These are phyloP conservation scores for Blastomyces silverae DNA, from an alignment of 2,329 filamentous ascomycete genomes.

Conservation along the genomic window DNA sequence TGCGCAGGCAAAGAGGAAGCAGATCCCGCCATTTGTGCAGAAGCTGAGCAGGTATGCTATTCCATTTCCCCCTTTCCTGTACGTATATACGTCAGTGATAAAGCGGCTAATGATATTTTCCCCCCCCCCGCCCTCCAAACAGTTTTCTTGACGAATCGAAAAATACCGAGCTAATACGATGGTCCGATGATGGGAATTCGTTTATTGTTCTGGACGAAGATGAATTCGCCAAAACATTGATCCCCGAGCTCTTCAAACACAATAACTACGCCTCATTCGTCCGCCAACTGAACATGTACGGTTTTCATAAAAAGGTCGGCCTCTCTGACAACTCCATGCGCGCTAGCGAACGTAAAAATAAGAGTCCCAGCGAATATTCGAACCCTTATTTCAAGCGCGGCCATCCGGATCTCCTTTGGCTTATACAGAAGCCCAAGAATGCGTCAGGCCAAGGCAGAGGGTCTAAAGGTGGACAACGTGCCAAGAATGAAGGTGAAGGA, in stretches of 20 bases:
- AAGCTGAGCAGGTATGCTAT: conserved; percentile 82
- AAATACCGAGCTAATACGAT: conserved; percentile 90
- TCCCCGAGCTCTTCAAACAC: conserved; percentile 70
- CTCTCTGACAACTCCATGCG: conserved; percentile 97
- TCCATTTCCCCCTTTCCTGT: background rate
- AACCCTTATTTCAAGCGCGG: conserved; percentile 95
- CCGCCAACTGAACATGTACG: conserved; percentile 61
- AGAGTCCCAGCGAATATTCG: conserved; percentile 96
- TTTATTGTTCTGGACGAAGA: conserved; percentile 97
- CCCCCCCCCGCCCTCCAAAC: conserved; percentile 14
- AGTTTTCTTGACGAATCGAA: conserved; percentile 92
- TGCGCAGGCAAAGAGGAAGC: conserved; percentile 81
- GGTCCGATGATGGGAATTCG: conserved; percentile 93
- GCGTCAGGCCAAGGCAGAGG: conserved; percentile 52
- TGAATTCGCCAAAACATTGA: conserved; percentile 67
- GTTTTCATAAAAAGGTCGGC: conserved; percentile 65
- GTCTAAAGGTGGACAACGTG: conserved; percentile 34
- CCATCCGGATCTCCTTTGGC: conserved; percentile 85
- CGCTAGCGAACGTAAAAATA: conserved; percentile 92
- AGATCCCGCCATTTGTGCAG: conserved; percentile 95
- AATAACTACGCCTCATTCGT: conserved; percentile 75
- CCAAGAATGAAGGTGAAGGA: conserved; percentile 55
- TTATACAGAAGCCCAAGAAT: conserved; percentile 91
- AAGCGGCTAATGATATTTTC: conserved; percentile 19
- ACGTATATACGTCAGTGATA: background rate